Percentiles rank a stretch among this genome's conserved stretches.
These are phyloP conservation scores for Diaporthe vaccinii DNA, from an alignment of 2,329 filamentous ascomycete species.

Conservation along the genomic window DNA sequence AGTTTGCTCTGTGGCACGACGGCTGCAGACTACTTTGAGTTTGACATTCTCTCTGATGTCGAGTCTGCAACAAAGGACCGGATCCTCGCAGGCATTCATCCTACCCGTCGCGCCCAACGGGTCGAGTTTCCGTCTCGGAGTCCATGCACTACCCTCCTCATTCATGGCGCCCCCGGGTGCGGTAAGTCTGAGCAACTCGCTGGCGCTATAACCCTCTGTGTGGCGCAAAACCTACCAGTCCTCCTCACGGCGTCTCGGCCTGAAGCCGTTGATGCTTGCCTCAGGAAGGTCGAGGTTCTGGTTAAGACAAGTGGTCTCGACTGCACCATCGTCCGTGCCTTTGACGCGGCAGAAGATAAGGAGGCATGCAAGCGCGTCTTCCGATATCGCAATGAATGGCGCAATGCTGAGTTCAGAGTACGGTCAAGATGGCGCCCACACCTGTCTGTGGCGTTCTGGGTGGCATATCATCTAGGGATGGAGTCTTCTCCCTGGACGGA, in stretches of 20 bases:
- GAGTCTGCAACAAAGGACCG: too few species aligned
- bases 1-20: not conserved
- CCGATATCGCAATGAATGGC: not conserved
- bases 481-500: not conserved
- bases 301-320: not conserved
- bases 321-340: not conserved
- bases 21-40: not conserved
- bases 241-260: not conserved
- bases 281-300: not conserved
- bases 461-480: not conserved
- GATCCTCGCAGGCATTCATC: not conserved
- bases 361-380: not conserved
- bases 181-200: not conserved
- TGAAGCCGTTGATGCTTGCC: not conserved
- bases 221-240: not conserved
- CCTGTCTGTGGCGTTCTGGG: not conserved
- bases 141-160: not conserved
- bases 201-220: not conserved
- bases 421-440: not conserved
- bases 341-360: not conserved
- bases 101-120: not conserved
- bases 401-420: not conserved
- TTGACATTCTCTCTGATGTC: not conserved
- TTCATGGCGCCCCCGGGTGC: not conserved
- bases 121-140: not conserved